A percentile compares a stretch with the other conserved stretches of the same genome.
Evolutionary conservation across 805 yeast genomes (phyloP).

Genomic region (Lipomyces chichibuensis): DNA sequence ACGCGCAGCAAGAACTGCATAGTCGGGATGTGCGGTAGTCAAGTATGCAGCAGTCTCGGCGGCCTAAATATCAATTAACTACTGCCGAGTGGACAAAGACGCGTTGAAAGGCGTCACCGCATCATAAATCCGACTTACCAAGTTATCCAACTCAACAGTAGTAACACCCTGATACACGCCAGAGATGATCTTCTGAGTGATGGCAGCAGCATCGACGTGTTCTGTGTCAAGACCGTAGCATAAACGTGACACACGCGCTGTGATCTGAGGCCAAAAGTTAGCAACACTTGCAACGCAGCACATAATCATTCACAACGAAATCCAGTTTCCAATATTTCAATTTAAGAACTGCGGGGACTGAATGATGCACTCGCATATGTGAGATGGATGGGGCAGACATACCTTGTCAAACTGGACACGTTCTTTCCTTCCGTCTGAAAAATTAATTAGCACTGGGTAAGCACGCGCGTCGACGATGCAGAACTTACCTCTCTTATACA

Average conservation of each 20-base stretch:
- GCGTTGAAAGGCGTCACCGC: constrained; percentile 14
- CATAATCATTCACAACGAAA: not conserved
- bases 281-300: not conserved
- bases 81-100: not conserved
- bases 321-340: not conserved
- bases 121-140: constrained; percentile 35
- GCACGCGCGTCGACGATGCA: not conserved
- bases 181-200: constrained; percentile 91
- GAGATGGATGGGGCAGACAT: not conserved
- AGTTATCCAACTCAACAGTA: constrained; percentile 73
- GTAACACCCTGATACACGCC: constrained; percentile 98
- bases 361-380: not conserved
- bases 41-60: constrained; percentile 97
- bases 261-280: constrained; percentile 56
- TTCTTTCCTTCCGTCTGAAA: constrained; percentile 78
- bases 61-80: constrained; percentile 49
- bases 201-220: constrained; percentile 93
- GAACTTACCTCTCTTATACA: constrained; percentile 37
- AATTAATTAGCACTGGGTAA: constrained; percentile 1
- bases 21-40: constrained; percentile 98
- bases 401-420: constrained; percentile 80
- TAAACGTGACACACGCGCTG: constrained; percentile 89
- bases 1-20: constrained; percentile 84
- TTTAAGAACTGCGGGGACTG: not conserved
- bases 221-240: constrained; percentile 91